Conservation (phyloP, 306 rosid species). For the Prinsepia uniflora region DNA sequence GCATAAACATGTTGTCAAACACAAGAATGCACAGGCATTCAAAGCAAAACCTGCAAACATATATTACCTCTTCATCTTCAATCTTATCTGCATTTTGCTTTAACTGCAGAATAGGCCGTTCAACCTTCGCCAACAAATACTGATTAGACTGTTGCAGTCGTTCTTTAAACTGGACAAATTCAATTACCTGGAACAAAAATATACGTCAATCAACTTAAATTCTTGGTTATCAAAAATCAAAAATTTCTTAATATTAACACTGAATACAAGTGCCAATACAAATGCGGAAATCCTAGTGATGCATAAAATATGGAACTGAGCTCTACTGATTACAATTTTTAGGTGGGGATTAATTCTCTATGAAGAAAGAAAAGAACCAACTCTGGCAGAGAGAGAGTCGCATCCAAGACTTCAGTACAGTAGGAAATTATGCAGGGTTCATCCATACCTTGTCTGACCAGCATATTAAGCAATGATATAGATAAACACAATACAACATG, state of each 20-base stretch:
- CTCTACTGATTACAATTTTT: no score
- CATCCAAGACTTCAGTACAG: background rate
- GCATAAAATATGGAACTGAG: no score
- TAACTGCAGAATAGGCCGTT: constrained; percentile 67
- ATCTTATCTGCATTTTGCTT: constrained; percentile 76
- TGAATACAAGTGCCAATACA: background rate
- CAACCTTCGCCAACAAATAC: constrained; percentile 73
- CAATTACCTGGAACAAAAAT: constrained; percentile 66
- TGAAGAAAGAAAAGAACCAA: no score
- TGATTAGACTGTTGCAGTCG: constrained; percentile 77
- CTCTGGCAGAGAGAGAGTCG: background rate
- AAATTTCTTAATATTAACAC: background rate
- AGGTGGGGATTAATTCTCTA: no score
- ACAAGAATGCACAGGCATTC: constrained; percentile 21
- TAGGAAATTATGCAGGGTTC: background rate
- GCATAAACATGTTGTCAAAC: constrained; percentile 13
- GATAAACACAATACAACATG: background rate
- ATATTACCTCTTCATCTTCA: constrained; percentile 81
- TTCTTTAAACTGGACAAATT: constrained; percentile 94
- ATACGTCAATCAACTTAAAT: background rate
- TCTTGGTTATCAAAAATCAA: background rate
- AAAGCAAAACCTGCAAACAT: constrained; percentile 16
- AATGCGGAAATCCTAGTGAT: no score
- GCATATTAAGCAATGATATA: background rate
- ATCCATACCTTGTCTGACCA: background rate